Percentiles rank a stretch among this genome's conserved stretches.
phyloP scores from a whole-genome alignment of 2,329 filamentous ascomycete species.

The Myriosclerotinia scirpicola region DNA sequence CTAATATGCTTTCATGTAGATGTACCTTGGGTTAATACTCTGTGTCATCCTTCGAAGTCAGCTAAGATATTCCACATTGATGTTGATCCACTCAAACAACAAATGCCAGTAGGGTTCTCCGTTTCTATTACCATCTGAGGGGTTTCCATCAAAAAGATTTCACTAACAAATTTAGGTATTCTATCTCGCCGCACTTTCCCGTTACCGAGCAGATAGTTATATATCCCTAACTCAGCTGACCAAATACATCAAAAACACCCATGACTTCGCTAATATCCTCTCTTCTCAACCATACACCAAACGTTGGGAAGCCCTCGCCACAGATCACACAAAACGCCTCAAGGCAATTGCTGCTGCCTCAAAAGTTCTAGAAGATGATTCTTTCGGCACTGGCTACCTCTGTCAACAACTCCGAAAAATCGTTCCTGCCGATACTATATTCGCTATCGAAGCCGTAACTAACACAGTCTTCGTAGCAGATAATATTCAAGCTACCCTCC shows the following conservation, averaged over 20 bases:
- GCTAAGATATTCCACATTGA: constrained; percentile 64
- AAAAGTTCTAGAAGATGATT: constrained; percentile 59
- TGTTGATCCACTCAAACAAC: constrained; percentile 63
- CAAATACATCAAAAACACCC: constrained; percentile 54
- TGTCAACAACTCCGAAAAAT: constrained; percentile 51
- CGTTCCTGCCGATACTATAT: constrained; percentile 67
- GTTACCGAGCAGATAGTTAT: constrained; percentile 66
- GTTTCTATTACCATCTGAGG: constrained; percentile 41
- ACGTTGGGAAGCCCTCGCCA: constrained; percentile 56
- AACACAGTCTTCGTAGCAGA: constrained; percentile 66
- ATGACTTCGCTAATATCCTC: constrained; percentile 45
- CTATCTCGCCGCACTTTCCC: constrained; percentile 64
- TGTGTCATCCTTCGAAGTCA: constrained; percentile 54
- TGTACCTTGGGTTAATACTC: constrained; percentile 89
- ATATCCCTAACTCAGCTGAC: constrained; percentile 69
- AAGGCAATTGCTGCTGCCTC: constrained; percentile 57
- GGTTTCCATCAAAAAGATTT: constrained; percentile 48
- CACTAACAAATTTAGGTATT: constrained; percentile 48
- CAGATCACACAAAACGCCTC: constrained; percentile 59
- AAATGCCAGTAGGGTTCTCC: constrained; percentile 20
- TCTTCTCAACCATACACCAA: constrained; percentile 42
- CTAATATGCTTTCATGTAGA: constrained; percentile 47
- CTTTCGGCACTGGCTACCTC: constrained; percentile 51
- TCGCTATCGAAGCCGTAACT: constrained; percentile 76
- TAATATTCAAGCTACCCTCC: constrained; percentile 65